phyloP scores from a whole-genome alignment of 441 rosid species.

The Geranium incanum region DNA sequence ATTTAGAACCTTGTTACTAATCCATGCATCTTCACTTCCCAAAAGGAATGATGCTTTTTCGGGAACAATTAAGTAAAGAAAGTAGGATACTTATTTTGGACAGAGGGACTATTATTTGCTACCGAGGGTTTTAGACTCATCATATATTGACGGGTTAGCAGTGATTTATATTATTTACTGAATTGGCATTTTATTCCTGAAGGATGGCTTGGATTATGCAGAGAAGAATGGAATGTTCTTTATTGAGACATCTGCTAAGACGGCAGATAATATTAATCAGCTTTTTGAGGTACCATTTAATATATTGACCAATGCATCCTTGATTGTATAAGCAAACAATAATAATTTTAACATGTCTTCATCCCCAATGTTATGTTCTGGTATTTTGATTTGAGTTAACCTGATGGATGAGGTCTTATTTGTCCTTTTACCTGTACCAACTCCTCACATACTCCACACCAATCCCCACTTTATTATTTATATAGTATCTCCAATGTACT shows the following conservation, averaged over 20 bases:
- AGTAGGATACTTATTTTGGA: no score
- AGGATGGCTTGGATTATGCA: slow-evolving; percentile 85
- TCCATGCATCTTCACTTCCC: not conserved
- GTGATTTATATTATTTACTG: not conserved
- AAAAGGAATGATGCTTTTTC: not conserved
- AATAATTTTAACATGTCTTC: not conserved
- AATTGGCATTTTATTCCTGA: slow-evolving; percentile 21
- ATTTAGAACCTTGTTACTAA: not conserved
- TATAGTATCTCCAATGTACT: not conserved
- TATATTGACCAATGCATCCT: slow-evolving; percentile 3
- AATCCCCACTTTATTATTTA: not conserved
- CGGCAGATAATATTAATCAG: slow-evolving; percentile 89
- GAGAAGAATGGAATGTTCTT: slow-evolving; percentile 98
- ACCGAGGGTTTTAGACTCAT: not conserved
- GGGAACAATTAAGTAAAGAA: no score
- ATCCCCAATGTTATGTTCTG: not conserved
- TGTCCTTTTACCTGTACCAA: not conserved
- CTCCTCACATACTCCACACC: not conserved
- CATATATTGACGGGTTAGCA: not conserved
- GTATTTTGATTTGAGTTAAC: not conserved
- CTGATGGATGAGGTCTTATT: not conserved
- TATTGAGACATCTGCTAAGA: slow-evolving; percentile 95
- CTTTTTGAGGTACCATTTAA: slow-evolving; percentile 64
- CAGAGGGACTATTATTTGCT: not conserved
- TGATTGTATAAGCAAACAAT: not conserved